Evolutionary conservation across 164 flowering plant species (phyloP), one percentile per base, ranked within the genome.

Genomic region (Macadamia tetraphylla): DNA sequence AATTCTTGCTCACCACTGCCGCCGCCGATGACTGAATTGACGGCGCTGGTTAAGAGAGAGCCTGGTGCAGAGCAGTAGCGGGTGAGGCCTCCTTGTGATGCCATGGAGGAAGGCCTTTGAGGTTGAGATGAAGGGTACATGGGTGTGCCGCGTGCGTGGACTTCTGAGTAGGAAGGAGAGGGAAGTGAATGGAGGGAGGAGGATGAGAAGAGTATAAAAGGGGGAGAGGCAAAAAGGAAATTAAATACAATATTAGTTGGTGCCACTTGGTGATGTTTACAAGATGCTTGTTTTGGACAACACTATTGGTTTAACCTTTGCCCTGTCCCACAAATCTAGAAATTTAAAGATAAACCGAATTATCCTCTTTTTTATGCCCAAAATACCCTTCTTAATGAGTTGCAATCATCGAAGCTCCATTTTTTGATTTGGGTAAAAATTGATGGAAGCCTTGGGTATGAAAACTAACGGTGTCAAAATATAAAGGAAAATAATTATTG

Each of bases 41-140:
- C 87, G 65, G 81, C 83, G 35, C 77, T 51, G 69, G 78, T 71
- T 1, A 86, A 51, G 69, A 86, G 73, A 7, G 90, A 71, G 46
- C 87, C 72, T 0, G 93, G 86, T 44, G 90, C 87, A 13, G 90
- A 88, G 61, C 79, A 81, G 77, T 76, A 83, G 62, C 93, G 87
- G 63, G 73, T 77, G 3, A 83, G 73, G 15, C 83, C 83, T 17
- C 84, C 83, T 13, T 61, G 6, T 2, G 40, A 2, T 5, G 40
- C 40, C 40, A 35, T 35, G 40, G 40, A 35, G 3, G 3, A 2
- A 76, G 30, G 23, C 48, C 70, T 63, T 66, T 44, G 23, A 81
- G 71, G 18, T 71, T 66, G 82, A 0, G 83, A 69, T 6, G 80
- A 71, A 0, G 80, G 77, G 64, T 76, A 79, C 85, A 80, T 84